These are phyloP conservation scores for Fraxinus ornus DNA, from an alignment of 305 asterid species.

Conservation along the genomic window DNA sequence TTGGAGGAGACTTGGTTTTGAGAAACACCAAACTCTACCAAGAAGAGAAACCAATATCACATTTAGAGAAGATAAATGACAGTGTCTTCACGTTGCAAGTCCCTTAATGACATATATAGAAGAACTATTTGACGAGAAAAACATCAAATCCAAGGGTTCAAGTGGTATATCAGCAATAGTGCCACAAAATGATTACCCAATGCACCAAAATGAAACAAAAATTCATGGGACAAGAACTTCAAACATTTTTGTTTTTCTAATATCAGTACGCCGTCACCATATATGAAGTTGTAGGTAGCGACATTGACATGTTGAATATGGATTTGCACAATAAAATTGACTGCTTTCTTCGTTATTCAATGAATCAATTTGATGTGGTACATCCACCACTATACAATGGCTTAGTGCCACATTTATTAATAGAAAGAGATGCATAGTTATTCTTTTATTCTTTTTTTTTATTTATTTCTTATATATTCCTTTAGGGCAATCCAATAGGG, in stretches of 20 bases:
- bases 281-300: not conserved
- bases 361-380: not conserved
- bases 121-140: not conserved
- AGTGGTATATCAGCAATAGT: not conserved
- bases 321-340: not conserved
- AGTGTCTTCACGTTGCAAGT: slow-evolving; percentile 1
- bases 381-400: not conserved
- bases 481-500: not conserved
- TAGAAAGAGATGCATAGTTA: not conserved
- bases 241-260: not conserved
- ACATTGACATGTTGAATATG: not conserved
- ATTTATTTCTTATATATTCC: not conserved
- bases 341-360: not conserved
- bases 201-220: not conserved
- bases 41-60: slow-evolving; percentile 10
- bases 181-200: not conserved
- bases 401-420: not conserved
- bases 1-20: slow-evolving; percentile 41
- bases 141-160: not conserved
- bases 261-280: not conserved
- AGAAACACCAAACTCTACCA: slow-evolving; percentile 43
- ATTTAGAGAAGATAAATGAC: not conserved
- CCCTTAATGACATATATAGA: not conserved
- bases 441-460: not conserved
- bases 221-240: not conserved